phyloP scores from a whole-genome alignment of 202 grass and related monocot species.

The Brachypodium distachyon region DNA sequence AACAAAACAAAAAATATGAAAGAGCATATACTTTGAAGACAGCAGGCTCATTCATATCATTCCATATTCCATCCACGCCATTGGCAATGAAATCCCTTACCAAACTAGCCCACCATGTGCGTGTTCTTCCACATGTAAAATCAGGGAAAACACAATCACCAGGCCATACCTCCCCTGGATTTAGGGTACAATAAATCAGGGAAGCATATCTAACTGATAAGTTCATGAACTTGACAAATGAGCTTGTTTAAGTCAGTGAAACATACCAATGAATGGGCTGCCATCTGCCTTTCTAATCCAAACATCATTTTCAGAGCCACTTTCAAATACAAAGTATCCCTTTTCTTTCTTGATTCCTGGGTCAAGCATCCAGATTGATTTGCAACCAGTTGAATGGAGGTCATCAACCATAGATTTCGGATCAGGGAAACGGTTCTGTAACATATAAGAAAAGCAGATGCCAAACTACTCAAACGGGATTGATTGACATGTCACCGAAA shows the following conservation, averaged over 20 bases:
- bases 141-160: constrained; percentile 98
- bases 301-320: constrained; percentile 68
- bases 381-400: constrained; percentile 65
- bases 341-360: constrained; percentile 88
- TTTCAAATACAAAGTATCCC: constrained; percentile 77
- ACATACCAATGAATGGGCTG: constrained; percentile 64
- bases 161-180: constrained; percentile 85
- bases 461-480: constrained; percentile 2
- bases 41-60: constrained; percentile 97
- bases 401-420: constrained; percentile 74
- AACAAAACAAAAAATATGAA: background rate
- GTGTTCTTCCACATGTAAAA: constrained; percentile 66
- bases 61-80: constrained; percentile 97
- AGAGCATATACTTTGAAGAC: constrained; percentile 62
- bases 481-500: background rate
- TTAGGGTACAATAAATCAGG: constrained; percentile 25
- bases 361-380: constrained; percentile 99
- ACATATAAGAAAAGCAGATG: constrained; percentile 3
- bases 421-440: constrained; percentile 65
- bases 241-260: constrained; percentile 6
- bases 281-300: constrained; percentile 69
- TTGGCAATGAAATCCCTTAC: constrained; percentile 74
- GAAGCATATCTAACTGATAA: background rate
- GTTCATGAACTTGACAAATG: background rate
- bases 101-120: constrained; percentile 81